Evolutionary conservation across 2,329 filamentous ascomycete species (phyloP), one percentile per base, ranked within the genome.

Genomic region (Alternaria panax): DNA sequence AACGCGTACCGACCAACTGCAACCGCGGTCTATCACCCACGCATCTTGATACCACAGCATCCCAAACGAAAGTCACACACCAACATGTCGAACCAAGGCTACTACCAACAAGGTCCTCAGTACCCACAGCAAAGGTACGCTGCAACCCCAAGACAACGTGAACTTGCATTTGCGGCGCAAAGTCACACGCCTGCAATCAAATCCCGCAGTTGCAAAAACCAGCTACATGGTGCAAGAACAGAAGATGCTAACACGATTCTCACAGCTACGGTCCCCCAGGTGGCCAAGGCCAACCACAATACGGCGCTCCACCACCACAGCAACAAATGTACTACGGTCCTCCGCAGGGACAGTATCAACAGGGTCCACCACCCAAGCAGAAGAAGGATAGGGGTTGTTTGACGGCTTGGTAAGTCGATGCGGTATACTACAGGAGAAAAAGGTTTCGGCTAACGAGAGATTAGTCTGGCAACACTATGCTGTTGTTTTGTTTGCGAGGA

Each of bases 401-500:
- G 51, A 51, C 51, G n/a, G 70, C 72, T 41, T 75, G 72, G 70
- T 72, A 56, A 65, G 70, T 69, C 16, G 20, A 22, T 14, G 27
- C 2, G 20, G 30, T 34, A 34, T 14, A 28, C 7, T 8, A 4
- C 9, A 7, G 7, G 20, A 27, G 18, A 3, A n/a, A 5, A 18
- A 11, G 22, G 18, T 11, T 25, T 8, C 11, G 20, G 50, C 60
- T 67, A 53, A 68, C 47, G 20, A 6, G 28, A 5, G 16, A 43
- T 41, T 45, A 74, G 74, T 65, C 45, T 77, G 47, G 75, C 75
- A 4, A 67, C 70, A 4, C 61, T 89, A 36, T 88, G 86, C 79
- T 89, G 87, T 74, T 88, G 86, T 71, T 89, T 86, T 76, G 80
- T 89, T 27, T 87, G 85, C 68, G 87, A 88, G 71, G 87, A 88